Percentiles rank a stretch among this genome's conserved stretches.
These are phyloP conservation scores for Scleroderma citrinum DNA, from an alignment of 768 basidiomycete genomes.

Conservation along the genomic window DNA sequence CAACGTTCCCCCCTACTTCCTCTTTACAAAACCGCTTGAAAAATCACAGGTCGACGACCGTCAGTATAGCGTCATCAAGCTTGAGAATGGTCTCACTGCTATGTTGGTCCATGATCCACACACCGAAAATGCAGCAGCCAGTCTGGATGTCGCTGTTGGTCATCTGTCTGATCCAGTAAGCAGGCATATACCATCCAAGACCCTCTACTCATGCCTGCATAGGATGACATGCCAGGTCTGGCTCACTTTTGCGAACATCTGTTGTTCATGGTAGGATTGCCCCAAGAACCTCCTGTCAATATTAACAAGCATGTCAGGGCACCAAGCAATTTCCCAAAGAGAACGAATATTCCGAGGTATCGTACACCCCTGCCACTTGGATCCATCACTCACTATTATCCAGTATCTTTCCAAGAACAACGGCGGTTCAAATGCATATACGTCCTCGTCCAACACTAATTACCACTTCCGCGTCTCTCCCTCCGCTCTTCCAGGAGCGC, in stretches of 20 bases:
- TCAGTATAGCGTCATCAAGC: constrained; percentile 71
- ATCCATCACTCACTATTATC: background rate
- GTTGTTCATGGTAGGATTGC: constrained; percentile 77
- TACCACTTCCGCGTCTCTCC: constrained; percentile 74
- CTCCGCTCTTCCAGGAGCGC: constrained; percentile 56
- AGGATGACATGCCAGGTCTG: constrained; percentile 87
- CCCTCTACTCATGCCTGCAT: background rate
- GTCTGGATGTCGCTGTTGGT: constrained; percentile 91
- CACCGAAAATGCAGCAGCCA: constrained; percentile 92
- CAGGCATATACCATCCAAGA: constrained; percentile 4
- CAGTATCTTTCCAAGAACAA: constrained; percentile 79
- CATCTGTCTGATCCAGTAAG: constrained; percentile 89
- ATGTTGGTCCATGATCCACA: constrained; percentile 77
- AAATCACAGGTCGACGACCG: constrained; percentile 76
- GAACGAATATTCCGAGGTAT: constrained; percentile 88
- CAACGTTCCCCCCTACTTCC: constrained; percentile 38
- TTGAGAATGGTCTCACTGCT: constrained; percentile 89
- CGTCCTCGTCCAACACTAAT: constrained; percentile 87
- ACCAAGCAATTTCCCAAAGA: constrained; percentile 83
- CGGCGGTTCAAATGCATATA: constrained; percentile 90
- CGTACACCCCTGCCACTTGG: constrained; percentile 4
- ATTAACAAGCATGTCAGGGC: constrained; percentile 41
- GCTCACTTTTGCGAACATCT: constrained; percentile 97
- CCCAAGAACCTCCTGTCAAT: background rate
- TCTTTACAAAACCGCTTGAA: constrained; percentile 57